Evolutionary conservation across 2,329 filamentous ascomycete genomes (phyloP).

Genomic region (Botrytis deweyae): DNA sequence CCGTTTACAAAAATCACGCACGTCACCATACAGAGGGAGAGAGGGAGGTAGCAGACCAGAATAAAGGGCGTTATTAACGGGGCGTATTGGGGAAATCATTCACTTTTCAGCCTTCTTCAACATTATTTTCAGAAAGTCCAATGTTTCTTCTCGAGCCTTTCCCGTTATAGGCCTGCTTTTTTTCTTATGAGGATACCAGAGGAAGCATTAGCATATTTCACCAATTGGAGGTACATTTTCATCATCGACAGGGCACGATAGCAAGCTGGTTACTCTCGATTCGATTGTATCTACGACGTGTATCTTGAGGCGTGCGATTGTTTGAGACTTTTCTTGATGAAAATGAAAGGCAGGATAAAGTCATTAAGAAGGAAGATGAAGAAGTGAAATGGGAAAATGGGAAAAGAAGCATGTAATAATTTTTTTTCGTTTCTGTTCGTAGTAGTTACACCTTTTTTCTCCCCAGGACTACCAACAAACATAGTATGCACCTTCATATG

Average conservation of each 20-base stretch:
- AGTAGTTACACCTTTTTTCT: conserved; percentile 27
- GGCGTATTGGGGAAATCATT: conserved; percentile 12
- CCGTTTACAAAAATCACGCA: background rate
- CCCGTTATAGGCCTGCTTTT: background rate
- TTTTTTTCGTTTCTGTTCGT: conserved; percentile 27
- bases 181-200: background rate
- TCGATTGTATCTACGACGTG: conserved; percentile 16
- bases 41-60: conserved; percentile 2
- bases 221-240: conserved; percentile 16
- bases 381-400: conserved; percentile 20
- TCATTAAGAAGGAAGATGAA: conserved; percentile 17
- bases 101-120: conserved; percentile 17
- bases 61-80: conserved; percentile 18
- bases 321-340: conserved; percentile 19
- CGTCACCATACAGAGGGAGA: conserved; percentile 13
- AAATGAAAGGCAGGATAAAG: conserved; percentile 20
- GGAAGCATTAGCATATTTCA: conserved; percentile 23
- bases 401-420: conserved; percentile 32
- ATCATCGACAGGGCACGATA: conserved; percentile 8
- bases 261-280: conserved; percentile 17
- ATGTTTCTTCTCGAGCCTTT: background rate
- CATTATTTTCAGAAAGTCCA: background rate
- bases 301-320: conserved; percentile 10
- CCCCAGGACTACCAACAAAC: background rate
- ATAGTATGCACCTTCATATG: background rate